Percentiles rank a stretch among this genome's conserved stretches.
Evolutionary conservation across 1,284 basidiomycete species (phyloP).

Genomic region (Chondrostereum purpureum): DNA sequence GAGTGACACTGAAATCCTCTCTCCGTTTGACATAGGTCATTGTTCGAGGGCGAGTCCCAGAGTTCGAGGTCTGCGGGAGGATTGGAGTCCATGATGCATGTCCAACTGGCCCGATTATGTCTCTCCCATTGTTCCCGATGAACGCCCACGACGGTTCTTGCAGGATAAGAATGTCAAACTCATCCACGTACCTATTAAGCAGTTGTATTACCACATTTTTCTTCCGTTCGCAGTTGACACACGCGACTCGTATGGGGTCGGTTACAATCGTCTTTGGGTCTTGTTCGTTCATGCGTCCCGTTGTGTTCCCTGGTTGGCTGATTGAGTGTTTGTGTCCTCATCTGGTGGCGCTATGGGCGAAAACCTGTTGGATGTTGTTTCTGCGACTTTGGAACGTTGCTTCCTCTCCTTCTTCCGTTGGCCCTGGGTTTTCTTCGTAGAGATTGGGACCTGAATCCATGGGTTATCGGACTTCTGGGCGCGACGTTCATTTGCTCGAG

Average conservation of each 20-base stretch:
- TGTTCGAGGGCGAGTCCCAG: conserved; percentile 9
- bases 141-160: conserved; percentile 22
- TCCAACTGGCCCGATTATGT: conserved; percentile 13
- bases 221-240: conserved; percentile 18
- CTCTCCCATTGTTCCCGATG: conserved; percentile 16
- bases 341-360: not conserved
- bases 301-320: not conserved
- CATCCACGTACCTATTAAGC: conserved; percentile 13
- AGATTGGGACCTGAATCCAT: not conserved
- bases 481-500: conserved; percentile 6
- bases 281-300: not conserved
- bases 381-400: not conserved
- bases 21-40: conserved; percentile 15
- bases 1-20: conserved; percentile 17
- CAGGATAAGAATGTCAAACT: conserved; percentile 20
- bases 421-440: not conserved
- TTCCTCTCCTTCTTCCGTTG: not conserved
- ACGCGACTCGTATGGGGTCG: conserved; percentile 15
- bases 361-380: too few relatives aligned
- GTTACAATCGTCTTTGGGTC: conserved; percentile 2
- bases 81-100: conserved; percentile 18
- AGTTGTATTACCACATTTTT: conserved; percentile 12
- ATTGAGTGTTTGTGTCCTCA: not conserved
- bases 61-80: conserved; percentile 12
- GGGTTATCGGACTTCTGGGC: conserved; percentile 1